phyloP scores from a whole-genome alignment of 2,329 filamentous ascomycete species.

The Aspergillus proliferans region DNA sequence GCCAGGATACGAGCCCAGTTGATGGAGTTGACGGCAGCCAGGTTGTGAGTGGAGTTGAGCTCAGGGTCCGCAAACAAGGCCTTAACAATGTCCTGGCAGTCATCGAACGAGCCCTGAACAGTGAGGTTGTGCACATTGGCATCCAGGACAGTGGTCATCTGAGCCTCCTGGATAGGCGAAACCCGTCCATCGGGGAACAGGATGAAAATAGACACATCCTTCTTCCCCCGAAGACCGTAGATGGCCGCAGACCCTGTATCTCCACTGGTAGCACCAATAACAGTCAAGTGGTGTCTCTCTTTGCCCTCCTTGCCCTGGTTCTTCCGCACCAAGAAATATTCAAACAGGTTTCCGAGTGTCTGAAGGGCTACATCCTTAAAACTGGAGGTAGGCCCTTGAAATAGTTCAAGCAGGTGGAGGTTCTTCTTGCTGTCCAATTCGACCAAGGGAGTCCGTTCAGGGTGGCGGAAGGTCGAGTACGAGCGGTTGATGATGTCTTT shows the following conservation, averaged over 20 bases:
- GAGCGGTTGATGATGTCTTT: constrained; percentile 75
- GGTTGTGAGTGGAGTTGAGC: constrained; percentile 73
- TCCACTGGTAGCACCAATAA: constrained; percentile 80
- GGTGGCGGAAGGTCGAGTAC: constrained; percentile 80
- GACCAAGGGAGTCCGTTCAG: constrained; percentile 71
- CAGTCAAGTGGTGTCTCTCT: constrained; percentile 73
- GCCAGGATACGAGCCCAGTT: constrained; percentile 94
- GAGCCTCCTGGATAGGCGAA: constrained; percentile 85
- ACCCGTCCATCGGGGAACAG: constrained; percentile 87
- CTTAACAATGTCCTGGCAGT: constrained; percentile 96
- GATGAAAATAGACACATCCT: constrained; percentile 95
- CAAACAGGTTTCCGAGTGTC: constrained; percentile 73
- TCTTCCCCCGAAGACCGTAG: constrained; percentile 89
- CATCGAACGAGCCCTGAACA: constrained; percentile 87
- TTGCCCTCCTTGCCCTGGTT: constrained; percentile 39
- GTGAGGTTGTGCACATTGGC: constrained; percentile 87
- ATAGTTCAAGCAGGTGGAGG: constrained; percentile 83
- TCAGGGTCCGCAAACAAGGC: constrained; percentile 80
- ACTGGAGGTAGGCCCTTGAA: constrained; percentile 90
- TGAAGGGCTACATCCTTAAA: constrained; percentile 95
- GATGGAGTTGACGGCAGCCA: constrained; percentile 93
- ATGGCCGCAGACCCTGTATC: constrained; percentile 91
- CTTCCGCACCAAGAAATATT: constrained; percentile 42
- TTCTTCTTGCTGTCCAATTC: constrained; percentile 66
- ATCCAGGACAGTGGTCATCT: constrained; percentile 94